A percentile compares a stretch with the other conserved stretches of the same genome.
Evolutionary conservation across 2,329 filamentous ascomycete genomes (phyloP).

Genomic region (Ophiostoma australiae): DNA sequence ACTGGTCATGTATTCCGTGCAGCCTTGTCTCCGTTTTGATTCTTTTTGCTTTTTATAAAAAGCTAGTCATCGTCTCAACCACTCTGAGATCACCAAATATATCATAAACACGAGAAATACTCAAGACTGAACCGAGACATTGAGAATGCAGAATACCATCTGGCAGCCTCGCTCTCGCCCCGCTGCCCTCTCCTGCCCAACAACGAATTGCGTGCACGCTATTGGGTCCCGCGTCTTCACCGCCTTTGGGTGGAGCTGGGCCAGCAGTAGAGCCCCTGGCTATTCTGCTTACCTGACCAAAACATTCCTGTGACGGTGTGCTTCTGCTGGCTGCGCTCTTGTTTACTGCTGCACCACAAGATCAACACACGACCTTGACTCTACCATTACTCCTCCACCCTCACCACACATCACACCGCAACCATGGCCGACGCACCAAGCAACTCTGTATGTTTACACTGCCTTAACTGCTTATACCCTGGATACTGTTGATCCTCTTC

Average conservation of each 20-base stretch:
- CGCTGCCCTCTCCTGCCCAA: neutral
- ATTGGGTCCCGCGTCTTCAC: neutral
- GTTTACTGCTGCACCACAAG: slow-evolving; percentile 15
- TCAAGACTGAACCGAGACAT: neutral
- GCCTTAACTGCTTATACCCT: neutral
- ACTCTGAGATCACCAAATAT: too few relatives aligned
- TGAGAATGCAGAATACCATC: neutral
- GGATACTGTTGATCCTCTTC: neutral
- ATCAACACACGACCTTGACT: neutral
- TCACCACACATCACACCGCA: slow-evolving; percentile 8
- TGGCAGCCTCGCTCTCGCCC: neutral
- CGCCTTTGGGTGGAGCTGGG: neutral
- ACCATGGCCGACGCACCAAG: slow-evolving; percentile 23
- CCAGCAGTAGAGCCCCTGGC: slow-evolving; percentile 2
- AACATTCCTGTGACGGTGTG: slow-evolving; percentile 11
- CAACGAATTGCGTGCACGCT: neutral
- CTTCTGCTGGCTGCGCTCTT: neutral
- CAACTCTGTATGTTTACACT: slow-evolving; percentile 21
- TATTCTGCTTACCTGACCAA: slow-evolving; percentile 3
- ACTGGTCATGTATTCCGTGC: neutral
- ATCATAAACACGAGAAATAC: neutral
- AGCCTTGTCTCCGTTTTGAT: neutral
- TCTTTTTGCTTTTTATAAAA: too few relatives aligned
- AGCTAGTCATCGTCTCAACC: too few relatives aligned
- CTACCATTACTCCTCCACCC: neutral